Percentiles rank a stretch among this genome's conserved stretches.
phyloP scores from a whole-genome alignment of 2,329 filamentous ascomycete species.

The Lasiodiplodia gonubiensis region DNA sequence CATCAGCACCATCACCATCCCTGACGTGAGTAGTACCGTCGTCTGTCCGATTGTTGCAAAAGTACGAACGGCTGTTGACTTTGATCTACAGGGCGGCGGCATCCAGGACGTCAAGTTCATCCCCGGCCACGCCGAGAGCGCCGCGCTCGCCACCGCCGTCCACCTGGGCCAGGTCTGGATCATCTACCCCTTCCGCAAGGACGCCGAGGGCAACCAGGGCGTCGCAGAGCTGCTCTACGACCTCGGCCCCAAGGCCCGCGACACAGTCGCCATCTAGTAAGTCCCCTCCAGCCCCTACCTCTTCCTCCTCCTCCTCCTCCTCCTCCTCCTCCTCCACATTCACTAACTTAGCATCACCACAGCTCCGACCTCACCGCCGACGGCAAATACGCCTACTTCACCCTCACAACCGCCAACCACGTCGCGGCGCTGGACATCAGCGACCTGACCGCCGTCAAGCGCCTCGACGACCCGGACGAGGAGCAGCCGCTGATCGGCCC shows the following conservation, averaged over 20 bases:
- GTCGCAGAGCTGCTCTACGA: conserved; percentile 64
- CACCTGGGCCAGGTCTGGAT: conserved; percentile 67
- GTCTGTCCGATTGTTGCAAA: too few relatives aligned
- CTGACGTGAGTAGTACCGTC: too few relatives aligned
- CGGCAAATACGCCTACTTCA: conserved; percentile 64
- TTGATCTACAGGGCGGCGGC: too few relatives aligned
- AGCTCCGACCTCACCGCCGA: conserved; percentile 65
- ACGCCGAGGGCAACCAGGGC: conserved; percentile 59
- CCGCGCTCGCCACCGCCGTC: conserved; percentile 66
- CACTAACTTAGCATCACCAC: too few relatives aligned
- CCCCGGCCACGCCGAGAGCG: conserved; percentile 63
- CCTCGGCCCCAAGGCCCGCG: conserved; percentile 61
- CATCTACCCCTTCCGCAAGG: conserved; percentile 66
- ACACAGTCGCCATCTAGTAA: conserved; percentile 66
- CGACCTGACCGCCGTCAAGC: conserved; percentile 64
- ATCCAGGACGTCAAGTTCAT: conserved; percentile 72
- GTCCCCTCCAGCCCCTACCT: too few relatives aligned
- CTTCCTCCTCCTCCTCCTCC: too few relatives aligned
- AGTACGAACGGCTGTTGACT: too few relatives aligned
- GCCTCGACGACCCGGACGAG: conserved; percentile 65
- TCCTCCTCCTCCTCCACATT: too few relatives aligned
- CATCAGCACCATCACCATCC: conserved; percentile 66
- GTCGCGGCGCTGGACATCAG: conserved; percentile 67
- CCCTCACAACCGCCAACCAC: conserved; percentile 66
- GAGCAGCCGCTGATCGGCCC: conserved; percentile 65